These are phyloP conservation scores for Boletus tomentosulus DNA, from an alignment of 768 basidiomycete species.

Conservation along the genomic window DNA sequence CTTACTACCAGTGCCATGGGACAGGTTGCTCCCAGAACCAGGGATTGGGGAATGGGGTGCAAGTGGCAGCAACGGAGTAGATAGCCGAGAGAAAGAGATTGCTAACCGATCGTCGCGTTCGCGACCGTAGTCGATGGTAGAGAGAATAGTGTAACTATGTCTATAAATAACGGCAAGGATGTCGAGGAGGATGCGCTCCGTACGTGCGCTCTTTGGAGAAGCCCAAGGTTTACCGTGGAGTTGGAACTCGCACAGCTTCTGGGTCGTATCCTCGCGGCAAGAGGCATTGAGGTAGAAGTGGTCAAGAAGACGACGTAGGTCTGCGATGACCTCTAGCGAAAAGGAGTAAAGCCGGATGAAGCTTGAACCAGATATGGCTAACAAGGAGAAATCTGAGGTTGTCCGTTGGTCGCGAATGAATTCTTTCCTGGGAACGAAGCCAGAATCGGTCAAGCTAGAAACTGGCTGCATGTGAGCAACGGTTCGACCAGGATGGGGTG, in stretches of 20 bases:
- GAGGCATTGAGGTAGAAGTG: constrained; percentile 38
- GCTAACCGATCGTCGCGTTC: constrained; percentile 71
- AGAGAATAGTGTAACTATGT: constrained; percentile 60
- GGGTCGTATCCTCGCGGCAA: constrained; percentile 50
- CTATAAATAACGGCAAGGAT: constrained; percentile 60
- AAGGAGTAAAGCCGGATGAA: constrained; percentile 71
- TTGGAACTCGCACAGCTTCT: constrained; percentile 62
- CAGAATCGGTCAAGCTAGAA: constrained; percentile 37
- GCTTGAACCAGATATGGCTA: constrained; percentile 63
- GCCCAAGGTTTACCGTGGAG: constrained; percentile 72
- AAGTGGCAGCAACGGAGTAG: constrained; percentile 31
- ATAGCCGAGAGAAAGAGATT: constrained; percentile 63
- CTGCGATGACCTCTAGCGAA: constrained; percentile 45
- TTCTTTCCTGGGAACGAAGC: constrained; percentile 67
- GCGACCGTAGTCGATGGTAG: constrained; percentile 71
- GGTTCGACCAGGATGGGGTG: constrained; percentile 21
- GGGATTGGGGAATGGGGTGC: constrained; percentile 37
- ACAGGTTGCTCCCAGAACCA: constrained; percentile 35
- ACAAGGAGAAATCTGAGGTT: constrained; percentile 61
- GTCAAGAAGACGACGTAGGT: constrained; percentile 56
- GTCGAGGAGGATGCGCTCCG: constrained; percentile 68
- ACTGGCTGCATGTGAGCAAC: constrained; percentile 30
- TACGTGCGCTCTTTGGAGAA: constrained; percentile 56
- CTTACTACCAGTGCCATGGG: constrained; percentile 33
- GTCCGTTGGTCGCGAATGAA: constrained; percentile 57